phyloP scores from a whole-genome alignment of 2,329 filamentous ascomycete species.

The Alternaria sp. region DNA sequence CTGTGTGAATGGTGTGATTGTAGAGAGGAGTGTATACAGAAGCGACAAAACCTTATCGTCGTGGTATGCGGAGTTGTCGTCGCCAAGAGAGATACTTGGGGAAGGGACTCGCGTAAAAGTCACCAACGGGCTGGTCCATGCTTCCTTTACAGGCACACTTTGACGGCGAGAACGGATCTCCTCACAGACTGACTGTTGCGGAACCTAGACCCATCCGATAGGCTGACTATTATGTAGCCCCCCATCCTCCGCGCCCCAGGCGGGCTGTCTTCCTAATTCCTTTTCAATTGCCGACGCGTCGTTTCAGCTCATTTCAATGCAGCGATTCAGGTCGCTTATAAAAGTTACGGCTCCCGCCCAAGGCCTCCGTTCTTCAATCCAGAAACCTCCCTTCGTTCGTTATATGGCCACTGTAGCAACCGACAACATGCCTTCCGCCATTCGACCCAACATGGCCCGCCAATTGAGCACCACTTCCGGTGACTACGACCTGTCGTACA shows the following conservation, averaged over 20 bases:
- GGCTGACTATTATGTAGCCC: constrained; percentile 26
- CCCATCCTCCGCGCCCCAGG: constrained; percentile 27
- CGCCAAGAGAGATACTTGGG: constrained; percentile 4
- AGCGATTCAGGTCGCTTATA: constrained; percentile 44
- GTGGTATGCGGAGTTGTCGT: background rate
- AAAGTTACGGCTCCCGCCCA: constrained; percentile 42
- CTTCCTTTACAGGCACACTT: constrained; percentile 16
- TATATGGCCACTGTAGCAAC: constrained; percentile 47
- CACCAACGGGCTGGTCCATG: constrained; percentile 15
- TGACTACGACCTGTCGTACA: constrained; percentile 61
- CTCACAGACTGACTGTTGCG: constrained; percentile 20
- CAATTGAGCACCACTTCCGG: constrained; percentile 53
- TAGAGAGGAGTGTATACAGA: too few species aligned
- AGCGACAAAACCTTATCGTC: background rate
- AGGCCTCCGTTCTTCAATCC: constrained; percentile 27
- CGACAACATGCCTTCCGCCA: constrained; percentile 47
- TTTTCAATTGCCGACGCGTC: constrained; percentile 42
- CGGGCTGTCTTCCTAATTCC: constrained; percentile 37
- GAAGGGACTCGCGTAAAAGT: constrained; percentile 13
- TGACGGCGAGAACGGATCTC: constrained; percentile 25
- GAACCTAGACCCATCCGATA: constrained; percentile 37
- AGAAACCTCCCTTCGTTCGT: constrained; percentile 27
- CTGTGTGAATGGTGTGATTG: too few species aligned
- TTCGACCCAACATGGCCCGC: constrained; percentile 48
- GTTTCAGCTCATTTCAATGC: constrained; percentile 47